Conservation (phyloP, 257 asterid species). For the Primulina tabacum region DNA sequence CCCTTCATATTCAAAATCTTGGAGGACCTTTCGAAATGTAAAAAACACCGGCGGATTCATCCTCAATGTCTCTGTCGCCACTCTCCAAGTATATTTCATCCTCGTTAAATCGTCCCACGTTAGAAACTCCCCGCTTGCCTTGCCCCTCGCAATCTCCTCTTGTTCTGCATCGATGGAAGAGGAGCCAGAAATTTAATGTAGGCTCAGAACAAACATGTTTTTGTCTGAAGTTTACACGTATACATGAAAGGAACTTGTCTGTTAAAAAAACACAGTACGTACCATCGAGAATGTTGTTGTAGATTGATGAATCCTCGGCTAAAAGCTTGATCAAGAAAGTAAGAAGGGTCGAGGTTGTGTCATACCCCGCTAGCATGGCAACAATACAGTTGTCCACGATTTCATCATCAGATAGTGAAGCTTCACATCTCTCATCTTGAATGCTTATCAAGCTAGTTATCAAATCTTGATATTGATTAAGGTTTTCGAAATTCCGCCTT, state of each 20-base stretch:
- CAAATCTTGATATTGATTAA: constrained; percentile 15
- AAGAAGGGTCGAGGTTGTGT: constrained; percentile 29
- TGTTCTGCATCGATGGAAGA: constrained; percentile 14
- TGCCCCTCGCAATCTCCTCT: constrained; percentile 21
- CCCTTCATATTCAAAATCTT: constrained; percentile 21
- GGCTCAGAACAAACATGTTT: neutral
- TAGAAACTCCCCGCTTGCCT: constrained; percentile 13
- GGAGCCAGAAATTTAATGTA: neutral
- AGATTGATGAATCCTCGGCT: constrained; percentile 25
- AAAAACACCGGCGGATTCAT: constrained; percentile 1
- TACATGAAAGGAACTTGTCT: neutral
- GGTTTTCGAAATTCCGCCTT: constrained; percentile 11
- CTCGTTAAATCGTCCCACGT: constrained; percentile 27
- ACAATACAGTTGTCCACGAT: constrained; percentile 24
- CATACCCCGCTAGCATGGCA: constrained; percentile 34
- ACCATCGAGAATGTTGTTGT: constrained; percentile 20
- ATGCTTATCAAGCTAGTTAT: constrained; percentile 21
- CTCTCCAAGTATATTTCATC: constrained; percentile 30
- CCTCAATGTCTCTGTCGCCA: constrained; percentile 9
- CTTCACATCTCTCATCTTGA: neutral
- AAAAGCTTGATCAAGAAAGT: constrained; percentile 37
- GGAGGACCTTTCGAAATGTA: constrained; percentile 19
- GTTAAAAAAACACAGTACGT: neutral
- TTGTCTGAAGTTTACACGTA: neutral
- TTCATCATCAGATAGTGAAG: constrained; percentile 22